A percentile compares a stretch with the other conserved stretches of the same genome.
These are phyloP conservation scores for Durio zibethinus DNA, from an alignment of 345 rosid species.

Conservation along the genomic window DNA sequence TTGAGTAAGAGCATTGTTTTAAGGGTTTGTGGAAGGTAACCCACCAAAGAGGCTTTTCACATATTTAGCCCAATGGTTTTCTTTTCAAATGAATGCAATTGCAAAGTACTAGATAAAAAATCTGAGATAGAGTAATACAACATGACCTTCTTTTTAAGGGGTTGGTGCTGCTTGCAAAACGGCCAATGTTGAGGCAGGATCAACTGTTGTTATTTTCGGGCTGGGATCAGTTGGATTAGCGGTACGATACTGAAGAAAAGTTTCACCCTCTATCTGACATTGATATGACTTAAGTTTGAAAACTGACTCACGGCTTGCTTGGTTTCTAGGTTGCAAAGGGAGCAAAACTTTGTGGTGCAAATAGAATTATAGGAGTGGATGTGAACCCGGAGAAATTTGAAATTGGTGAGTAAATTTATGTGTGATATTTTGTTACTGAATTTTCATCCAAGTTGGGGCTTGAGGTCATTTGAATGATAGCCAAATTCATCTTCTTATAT, in stretches of 20 bases:
- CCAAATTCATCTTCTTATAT: background rate
- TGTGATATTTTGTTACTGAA: background rate
- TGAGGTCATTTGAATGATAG: no score
- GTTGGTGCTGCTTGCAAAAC: constrained; percentile 89
- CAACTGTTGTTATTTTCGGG: constrained; percentile 84
- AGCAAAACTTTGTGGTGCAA: constrained; percentile 71
- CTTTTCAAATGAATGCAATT: no score
- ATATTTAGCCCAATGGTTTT: background rate
- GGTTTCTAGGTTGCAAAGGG: constrained; percentile 75
- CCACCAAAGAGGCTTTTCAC: background rate
- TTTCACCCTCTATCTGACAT: background rate
- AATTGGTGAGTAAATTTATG: constrained; percentile 45
- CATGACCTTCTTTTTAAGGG: constrained; percentile 33
- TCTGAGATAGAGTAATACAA: background rate
- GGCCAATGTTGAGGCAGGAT: constrained; percentile 76
- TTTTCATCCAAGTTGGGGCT: background rate
- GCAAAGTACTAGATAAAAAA: background rate
- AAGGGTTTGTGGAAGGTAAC: background rate
- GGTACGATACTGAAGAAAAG: constrained; percentile 33
- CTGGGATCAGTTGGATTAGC: constrained; percentile 88
- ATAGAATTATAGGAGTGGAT: constrained; percentile 76
- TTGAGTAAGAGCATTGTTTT: background rate
- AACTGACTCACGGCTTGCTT: constrained; percentile 1
- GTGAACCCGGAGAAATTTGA: constrained; percentile 59
- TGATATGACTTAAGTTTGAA: background rate